These are phyloP conservation scores for Fusarium longipes DNA, from an alignment of 2,329 filamentous ascomycete genomes.

Conservation along the genomic window DNA sequence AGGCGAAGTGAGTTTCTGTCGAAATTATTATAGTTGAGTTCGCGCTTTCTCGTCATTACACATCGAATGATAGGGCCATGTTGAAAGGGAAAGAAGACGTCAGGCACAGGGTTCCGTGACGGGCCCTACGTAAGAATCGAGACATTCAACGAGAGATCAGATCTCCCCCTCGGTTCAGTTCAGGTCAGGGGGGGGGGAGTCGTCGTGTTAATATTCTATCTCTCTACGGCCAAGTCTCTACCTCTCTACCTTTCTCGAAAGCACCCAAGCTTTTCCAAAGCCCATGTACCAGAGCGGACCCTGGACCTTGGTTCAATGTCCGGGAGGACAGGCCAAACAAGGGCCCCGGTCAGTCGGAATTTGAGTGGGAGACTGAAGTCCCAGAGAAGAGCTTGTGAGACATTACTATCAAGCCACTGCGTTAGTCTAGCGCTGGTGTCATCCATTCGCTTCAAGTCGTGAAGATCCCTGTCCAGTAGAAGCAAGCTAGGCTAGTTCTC, in stretches of 20 bases:
- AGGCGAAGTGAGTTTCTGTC: not conserved
- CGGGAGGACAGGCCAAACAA: conserved; percentile 25
- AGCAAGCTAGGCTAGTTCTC: not conserved
- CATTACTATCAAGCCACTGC: conserved; percentile 38
- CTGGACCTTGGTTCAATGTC: conserved; percentile 16
- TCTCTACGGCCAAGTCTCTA: conserved; percentile 1
- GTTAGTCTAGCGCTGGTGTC: conserved; percentile 37
- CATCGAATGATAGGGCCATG: conserved; percentile 20
- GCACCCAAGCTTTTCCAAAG: not conserved
- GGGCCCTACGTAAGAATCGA: conserved; percentile 21
- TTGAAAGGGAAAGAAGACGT: conserved; percentile 14
- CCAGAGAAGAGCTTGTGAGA: conserved; percentile 40
- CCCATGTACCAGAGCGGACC: conserved; percentile 9
- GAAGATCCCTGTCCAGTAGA: conserved; percentile 38
- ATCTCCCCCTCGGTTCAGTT: not conserved
- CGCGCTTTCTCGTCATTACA: conserved; percentile 10
- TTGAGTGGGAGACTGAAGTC: conserved; percentile 20
- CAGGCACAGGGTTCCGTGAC: conserved; percentile 37
- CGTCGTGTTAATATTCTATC: conserved; percentile 41
- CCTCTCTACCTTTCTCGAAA: not conserved
- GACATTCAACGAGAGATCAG: conserved; percentile 13
- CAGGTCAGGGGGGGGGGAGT: conserved; percentile 22
- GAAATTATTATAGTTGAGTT: not conserved
- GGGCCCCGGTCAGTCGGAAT: conserved; percentile 40
- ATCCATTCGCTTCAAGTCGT: conserved; percentile 4